Evolutionary conservation across 345 rosid genomes (phyloP), one percentile per base, ranked within the genome.

Genomic region (Eucalyptus cloeziana): DNA sequence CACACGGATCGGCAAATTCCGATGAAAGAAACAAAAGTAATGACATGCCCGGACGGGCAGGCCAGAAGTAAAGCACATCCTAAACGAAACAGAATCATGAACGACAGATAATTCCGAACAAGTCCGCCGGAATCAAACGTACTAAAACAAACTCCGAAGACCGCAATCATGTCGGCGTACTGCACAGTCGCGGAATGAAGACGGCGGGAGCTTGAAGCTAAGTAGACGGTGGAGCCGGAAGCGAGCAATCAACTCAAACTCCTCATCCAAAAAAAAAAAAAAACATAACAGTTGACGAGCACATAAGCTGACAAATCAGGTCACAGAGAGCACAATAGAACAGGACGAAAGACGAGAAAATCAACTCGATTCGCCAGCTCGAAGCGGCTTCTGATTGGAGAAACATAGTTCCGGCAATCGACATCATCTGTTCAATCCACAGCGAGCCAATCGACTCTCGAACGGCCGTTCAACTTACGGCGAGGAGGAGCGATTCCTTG

Each of bases 401-500:
- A 1, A 10, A 19, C 21, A 37, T 30, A 21, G 47, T 40, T 40
- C 14, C 30, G 27, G 83, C 47, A 76, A 76, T 37, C 49, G 27
- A 44, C 25, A 31, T 15, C 15, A 31, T 25, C 43, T 8, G 31
- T 21, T 31, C 56, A 69, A 44, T 51, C 62, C 62, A 51, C 40
- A 44, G 45, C 71, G 49, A 87, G 76, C 31, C 85, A 47, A 56
- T 50, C 47, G 21, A 15, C 43, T 49, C 54, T 52, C 25, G 25
- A 67, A 47, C 60, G 52, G 15, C 49, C 37, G 58, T 50, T n/a
- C 62, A 27, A 90, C 93, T 89, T 91, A 98, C 99, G 24, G 99
- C 98, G 71, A 98, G 96, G 87, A 98, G 95, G 60, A 98, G 94
- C 5, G 99, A 98, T 90, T 98, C 99, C 90, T 98, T 98, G 86